Percentiles rank a stretch among this genome's conserved stretches.
These are phyloP conservation scores for Aspergillus fischeri DNA, from an alignment of 2,329 filamentous ascomycete genomes.

Conservation along the genomic window DNA sequence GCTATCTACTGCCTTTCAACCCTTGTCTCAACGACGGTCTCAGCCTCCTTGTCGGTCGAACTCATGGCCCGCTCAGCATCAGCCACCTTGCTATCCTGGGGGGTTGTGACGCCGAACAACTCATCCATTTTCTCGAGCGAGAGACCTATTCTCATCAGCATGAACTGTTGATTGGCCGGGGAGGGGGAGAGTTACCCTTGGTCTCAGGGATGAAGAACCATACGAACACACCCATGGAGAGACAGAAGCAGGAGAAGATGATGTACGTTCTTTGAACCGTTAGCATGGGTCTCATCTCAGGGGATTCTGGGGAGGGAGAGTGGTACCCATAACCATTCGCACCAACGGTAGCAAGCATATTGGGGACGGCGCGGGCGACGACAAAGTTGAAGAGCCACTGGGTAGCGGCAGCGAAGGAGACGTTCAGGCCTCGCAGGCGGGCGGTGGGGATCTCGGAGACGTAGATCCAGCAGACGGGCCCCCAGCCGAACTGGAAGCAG, in stretches of 20 bases:
- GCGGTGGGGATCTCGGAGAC: constrained; percentile 67
- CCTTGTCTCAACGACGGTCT: constrained; percentile 9
- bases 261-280: constrained; percentile 59
- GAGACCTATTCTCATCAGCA: constrained; percentile 26
- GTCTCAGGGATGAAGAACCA: constrained; percentile 70
- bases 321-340: constrained; percentile 46
- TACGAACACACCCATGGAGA: constrained; percentile 61
- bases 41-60: constrained; percentile 7
- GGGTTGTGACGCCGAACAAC: constrained; percentile 58
- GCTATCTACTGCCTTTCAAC: constrained; percentile 3
- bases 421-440: constrained; percentile 62
- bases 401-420: constrained; percentile 63
- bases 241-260: constrained; percentile 64
- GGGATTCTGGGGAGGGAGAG: constrained; percentile 1
- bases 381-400: constrained; percentile 75
- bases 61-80: constrained; percentile 15
- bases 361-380: constrained; percentile 63
- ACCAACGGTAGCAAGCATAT: constrained; percentile 59
- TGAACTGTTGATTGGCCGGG: neutral
- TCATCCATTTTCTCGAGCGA: constrained; percentile 64
- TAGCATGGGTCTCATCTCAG: constrained; percentile 13
- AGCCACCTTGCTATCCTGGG: constrained; percentile 22
- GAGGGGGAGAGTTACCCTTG: constrained; percentile 49
- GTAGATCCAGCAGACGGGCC: constrained; percentile 69
- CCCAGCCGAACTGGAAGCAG: constrained; percentile 68